Percentiles rank a stretch among this genome's conserved stretches.
phyloP scores from a whole-genome alignment of 495 filamentous ascomycete species.

The Talaromyces proteolyticus region DNA sequence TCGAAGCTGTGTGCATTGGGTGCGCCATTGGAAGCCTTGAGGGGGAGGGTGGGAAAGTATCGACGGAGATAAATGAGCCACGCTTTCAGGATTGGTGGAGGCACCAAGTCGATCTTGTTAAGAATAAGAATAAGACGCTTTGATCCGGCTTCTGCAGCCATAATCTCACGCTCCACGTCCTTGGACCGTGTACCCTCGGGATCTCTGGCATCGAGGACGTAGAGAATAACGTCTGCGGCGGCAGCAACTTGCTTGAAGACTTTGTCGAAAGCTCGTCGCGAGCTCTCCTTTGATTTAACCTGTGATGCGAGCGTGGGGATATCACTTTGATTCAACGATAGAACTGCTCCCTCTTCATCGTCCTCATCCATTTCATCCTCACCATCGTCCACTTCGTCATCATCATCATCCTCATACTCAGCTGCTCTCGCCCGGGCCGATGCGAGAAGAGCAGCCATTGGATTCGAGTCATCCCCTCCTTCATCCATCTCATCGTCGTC shows the following conservation, averaged over 20 bases:
- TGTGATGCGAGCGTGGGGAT: constrained; percentile 25
- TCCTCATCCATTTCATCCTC: constrained; percentile 40
- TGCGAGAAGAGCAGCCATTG: constrained; percentile 90
- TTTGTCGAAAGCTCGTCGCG: constrained; percentile 85
- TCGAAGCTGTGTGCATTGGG: constrained; percentile 88
- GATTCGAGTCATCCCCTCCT: constrained; percentile 61
- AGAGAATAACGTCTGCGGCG: constrained; percentile 83
- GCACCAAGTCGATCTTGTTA: constrained; percentile 96
- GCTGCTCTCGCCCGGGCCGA: constrained; percentile 82
- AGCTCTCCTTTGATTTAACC: constrained; percentile 55
- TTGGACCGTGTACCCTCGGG: constrained; percentile 86
- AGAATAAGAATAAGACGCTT: constrained; percentile 90
- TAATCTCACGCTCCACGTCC: constrained; percentile 83
- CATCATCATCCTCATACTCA: constrained; percentile 62
- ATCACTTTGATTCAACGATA: constrained; percentile 1
- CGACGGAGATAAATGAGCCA: constrained; percentile 85
- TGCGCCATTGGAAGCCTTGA: constrained; percentile 78
- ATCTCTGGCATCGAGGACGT: constrained; percentile 91
- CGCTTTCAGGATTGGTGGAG: constrained; percentile 68
- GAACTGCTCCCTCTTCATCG: constrained; percentile 31
- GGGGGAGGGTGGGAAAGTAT: constrained; percentile 88
- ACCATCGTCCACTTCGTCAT: constrained; percentile 46
- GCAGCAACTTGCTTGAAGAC: constrained; percentile 94
- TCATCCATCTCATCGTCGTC: constrained; percentile 47
- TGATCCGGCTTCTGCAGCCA: constrained; percentile 72